Evolutionary conservation across 169 alveolate species (phyloP).

Genomic region (Eimeria nieschulzi): DNA sequence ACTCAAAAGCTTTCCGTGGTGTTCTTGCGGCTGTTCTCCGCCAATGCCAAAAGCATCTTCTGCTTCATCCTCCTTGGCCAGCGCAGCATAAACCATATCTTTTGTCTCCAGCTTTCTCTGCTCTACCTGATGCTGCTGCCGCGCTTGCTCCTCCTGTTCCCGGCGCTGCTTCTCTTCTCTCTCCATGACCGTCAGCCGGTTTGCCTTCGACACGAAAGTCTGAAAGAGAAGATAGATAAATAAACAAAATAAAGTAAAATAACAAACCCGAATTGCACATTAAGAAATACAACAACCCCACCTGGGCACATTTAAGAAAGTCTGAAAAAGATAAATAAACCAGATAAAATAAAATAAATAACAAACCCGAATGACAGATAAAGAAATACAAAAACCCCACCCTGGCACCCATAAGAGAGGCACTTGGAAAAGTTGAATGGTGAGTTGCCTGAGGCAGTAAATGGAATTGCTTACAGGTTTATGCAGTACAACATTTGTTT

Average conservation of each 20-base stretch:
- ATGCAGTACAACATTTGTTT: conserved; percentile 17
- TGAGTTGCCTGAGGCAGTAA: too few species aligned
- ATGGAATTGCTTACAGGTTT: conserved; percentile 28
- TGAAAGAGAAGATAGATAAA: neutral
- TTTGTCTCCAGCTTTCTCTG: conserved; percentile 46
- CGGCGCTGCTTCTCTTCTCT: conserved; percentile 56
- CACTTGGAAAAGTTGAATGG: too few species aligned
- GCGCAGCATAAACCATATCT: conserved; percentile 30
- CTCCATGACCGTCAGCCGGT: conserved; percentile 68
- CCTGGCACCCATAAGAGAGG: too few species aligned
- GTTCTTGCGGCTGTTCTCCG: neutral
- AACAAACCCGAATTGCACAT: neutral
- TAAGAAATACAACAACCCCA: too few species aligned
- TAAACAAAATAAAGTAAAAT: neutral
- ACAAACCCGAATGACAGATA: too few species aligned
- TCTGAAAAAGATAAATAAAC: too few species aligned
- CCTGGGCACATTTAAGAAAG: too few species aligned
- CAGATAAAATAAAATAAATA: neutral
- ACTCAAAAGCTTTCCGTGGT: neutral
- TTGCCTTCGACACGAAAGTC: conserved; percentile 70
- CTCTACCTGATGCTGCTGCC: neutral
- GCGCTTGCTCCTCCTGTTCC: conserved; percentile 25
- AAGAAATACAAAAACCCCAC: too few species aligned
- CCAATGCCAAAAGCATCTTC: neutral
- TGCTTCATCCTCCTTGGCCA: conserved; percentile 56